A percentile compares a stretch with the other conserved stretches of the same genome.
phyloP scores from a whole-genome alignment of 352 stramenopile genomes.

The Pythium guiyangense region DNA sequence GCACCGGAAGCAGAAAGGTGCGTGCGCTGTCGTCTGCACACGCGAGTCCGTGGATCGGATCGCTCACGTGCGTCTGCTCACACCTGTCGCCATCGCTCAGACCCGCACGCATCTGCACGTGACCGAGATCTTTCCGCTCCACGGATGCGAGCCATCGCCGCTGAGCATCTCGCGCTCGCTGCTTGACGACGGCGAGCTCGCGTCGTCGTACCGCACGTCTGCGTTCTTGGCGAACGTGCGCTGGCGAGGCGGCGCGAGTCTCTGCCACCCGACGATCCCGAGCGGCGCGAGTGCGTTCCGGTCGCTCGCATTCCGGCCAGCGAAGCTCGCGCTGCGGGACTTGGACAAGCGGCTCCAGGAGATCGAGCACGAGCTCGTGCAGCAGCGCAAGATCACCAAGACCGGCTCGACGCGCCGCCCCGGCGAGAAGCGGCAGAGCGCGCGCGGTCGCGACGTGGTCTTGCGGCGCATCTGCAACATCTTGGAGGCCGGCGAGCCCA shows the following conservation, averaged over 20 bases:
- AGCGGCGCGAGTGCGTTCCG: constrained; percentile 50
- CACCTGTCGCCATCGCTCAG: constrained; percentile 10
- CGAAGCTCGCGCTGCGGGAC: constrained; percentile 66
- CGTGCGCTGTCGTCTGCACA: constrained; percentile 9
- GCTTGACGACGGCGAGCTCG: constrained; percentile 6
- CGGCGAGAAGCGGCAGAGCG: constrained; percentile 37
- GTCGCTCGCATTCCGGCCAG: constrained; percentile 54
- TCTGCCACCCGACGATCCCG: constrained; percentile 49
- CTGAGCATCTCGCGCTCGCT: constrained; percentile 14
- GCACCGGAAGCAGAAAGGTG: constrained; percentile 8
- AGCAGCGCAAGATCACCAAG: constrained; percentile 44
- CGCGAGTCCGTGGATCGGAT: not conserved
- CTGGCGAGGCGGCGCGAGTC: constrained; percentile 62
- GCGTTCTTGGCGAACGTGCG: constrained; percentile 53
- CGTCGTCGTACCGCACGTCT: constrained; percentile 27
- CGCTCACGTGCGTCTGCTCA: not conserved
- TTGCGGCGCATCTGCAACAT: constrained; percentile 65
- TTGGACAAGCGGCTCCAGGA: constrained; percentile 63
- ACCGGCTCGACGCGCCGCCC: constrained; percentile 31
- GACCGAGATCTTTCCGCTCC: constrained; percentile 64
- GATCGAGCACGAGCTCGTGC: constrained; percentile 46
- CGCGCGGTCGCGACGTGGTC: constrained; percentile 68
- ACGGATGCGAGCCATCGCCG: constrained; percentile 53
- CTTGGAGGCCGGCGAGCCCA: constrained; percentile 56
- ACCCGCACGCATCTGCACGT: constrained; percentile 33